These are phyloP conservation scores for Scleromitrula shiraiana DNA, from an alignment of 2,329 filamentous ascomycete genomes.

Conservation along the genomic window DNA sequence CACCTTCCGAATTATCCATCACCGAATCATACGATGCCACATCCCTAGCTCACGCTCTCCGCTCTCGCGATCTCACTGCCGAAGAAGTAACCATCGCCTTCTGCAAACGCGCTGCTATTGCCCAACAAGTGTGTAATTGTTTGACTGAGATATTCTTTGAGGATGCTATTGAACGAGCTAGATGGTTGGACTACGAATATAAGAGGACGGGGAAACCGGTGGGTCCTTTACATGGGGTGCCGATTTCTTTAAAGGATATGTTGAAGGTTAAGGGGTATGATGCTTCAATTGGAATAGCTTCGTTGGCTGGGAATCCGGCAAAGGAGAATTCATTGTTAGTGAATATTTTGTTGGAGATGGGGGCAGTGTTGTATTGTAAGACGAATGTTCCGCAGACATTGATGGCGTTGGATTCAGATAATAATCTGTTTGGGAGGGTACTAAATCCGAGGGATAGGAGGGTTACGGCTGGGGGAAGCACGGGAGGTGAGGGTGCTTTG, in stretches of 20 bases:
- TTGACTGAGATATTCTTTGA: conserved; percentile 43
- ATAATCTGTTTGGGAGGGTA: conserved; percentile 53
- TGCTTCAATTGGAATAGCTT: conserved; percentile 48
- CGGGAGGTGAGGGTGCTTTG: conserved; percentile 55
- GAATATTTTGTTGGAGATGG: conserved; percentile 47
- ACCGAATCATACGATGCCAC: conserved; percentile 27
- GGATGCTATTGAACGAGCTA: conserved; percentile 37
- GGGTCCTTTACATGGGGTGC: conserved; percentile 56
- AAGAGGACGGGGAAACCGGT: conserved; percentile 34
- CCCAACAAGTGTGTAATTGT: conserved; percentile 39
- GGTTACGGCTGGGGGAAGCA: conserved; percentile 53
- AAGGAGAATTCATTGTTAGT: conserved; percentile 48
- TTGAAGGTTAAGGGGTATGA: conserved; percentile 47
- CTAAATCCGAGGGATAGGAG: conserved; percentile 53
- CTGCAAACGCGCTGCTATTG: conserved; percentile 42
- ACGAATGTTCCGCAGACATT: conserved; percentile 59
- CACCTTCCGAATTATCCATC: conserved; percentile 21
- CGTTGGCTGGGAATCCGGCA: conserved; percentile 44
- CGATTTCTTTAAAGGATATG: conserved; percentile 51
- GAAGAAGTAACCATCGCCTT: conserved; percentile 39
- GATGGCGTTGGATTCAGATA: conserved; percentile 47
- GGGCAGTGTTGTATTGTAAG: conserved; percentile 62
- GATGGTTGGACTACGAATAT: conserved; percentile 38
- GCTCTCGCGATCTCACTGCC: conserved; percentile 17
- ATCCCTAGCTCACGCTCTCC: conserved; percentile 20